Evolutionary conservation across 2,329 filamentous ascomycete species (phyloP).

Genomic region (Trichoderma semiorbis): DNA sequence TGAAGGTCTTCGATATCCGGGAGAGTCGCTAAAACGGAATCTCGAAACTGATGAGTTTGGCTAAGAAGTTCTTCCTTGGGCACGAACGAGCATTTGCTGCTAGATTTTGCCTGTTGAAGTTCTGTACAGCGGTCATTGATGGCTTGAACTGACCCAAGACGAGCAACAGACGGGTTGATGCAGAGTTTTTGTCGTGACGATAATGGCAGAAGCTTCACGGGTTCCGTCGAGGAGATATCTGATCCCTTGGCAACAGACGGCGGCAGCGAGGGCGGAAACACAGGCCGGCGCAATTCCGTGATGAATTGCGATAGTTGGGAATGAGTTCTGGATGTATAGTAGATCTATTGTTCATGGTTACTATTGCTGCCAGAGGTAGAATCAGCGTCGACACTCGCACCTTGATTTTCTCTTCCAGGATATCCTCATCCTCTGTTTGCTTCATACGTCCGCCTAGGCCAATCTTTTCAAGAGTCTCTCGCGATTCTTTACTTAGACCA

Average conservation of each 20-base stretch:
- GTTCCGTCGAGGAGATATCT: constrained; percentile 26
- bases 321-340: constrained; percentile 89
- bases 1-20: constrained; percentile 92
- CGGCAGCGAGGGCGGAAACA: constrained; percentile 68
- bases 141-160: constrained; percentile 66
- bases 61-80: constrained; percentile 73
- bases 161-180: constrained; percentile 79
- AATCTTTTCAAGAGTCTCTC: constrained; percentile 67
- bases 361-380: constrained; percentile 21
- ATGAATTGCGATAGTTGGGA: constrained; percentile 90
- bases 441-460: constrained; percentile 42
- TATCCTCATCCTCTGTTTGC: constrained; percentile 40
- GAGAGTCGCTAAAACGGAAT: constrained; percentile 77
- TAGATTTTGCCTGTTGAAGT: constrained; percentile 66
- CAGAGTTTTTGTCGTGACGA: constrained; percentile 85
- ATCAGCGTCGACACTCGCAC: constrained; percentile 33
- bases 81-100: constrained; percentile 68
- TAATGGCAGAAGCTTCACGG: constrained; percentile 75
- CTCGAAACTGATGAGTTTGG: constrained; percentile 75
- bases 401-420: constrained; percentile 65
- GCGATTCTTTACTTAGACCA: constrained; percentile 70
- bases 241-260: constrained; percentile 32
- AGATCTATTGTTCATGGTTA: constrained; percentile 55
- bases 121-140: constrained; percentile 95
- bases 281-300: constrained; percentile 73